These are phyloP conservation scores for Naumovozyma castellii DNA, from an alignment of 805 yeast species.

Conservation along the genomic window DNA sequence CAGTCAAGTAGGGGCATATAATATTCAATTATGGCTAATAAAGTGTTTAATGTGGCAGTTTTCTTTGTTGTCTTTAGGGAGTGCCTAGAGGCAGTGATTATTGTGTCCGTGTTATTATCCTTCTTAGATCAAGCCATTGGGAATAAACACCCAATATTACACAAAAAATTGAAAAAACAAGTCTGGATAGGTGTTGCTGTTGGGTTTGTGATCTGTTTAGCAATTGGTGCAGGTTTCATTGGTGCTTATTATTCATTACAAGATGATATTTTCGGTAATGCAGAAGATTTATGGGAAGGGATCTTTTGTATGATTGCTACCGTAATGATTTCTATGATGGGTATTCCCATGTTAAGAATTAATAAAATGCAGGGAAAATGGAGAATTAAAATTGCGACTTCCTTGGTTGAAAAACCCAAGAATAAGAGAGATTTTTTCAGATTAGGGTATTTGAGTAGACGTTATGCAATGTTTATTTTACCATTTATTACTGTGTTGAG, in stretches of 20 bases:
- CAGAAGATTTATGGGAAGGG: slow-evolving; percentile 98
- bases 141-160: slow-evolving; percentile 40
- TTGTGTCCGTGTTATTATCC: slow-evolving; percentile 84
- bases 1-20: too few relatives aligned
- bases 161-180: slow-evolving; percentile 59
- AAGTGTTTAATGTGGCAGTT: slow-evolving; percentile 43
- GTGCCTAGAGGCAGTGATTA: slow-evolving; percentile 82
- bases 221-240: slow-evolving; percentile 86
- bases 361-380: slow-evolving; percentile 96
- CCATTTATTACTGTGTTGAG: slow-evolving; percentile 88
- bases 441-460: slow-evolving; percentile 48
- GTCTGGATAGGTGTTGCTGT: slow-evolving; percentile 75
- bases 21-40: slow-evolving; percentile 9
- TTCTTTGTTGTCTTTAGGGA: slow-evolving; percentile 92
- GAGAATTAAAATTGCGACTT: slow-evolving; percentile 88
- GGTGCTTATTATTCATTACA: slow-evolving; percentile 82
- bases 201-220: slow-evolving; percentile 73
- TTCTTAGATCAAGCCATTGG: slow-evolving; percentile 84
- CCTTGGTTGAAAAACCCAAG: slow-evolving; percentile 54
- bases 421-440: slow-evolving; percentile 42
- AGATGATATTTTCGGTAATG: slow-evolving; percentile 71
- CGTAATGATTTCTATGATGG: slow-evolving; percentile 83
- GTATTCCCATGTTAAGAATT: slow-evolving; percentile 90
- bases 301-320: slow-evolving; percentile 85
- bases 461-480: slow-evolving; percentile 79